Evolutionary conservation across 345 rosid genomes (phyloP).

Genomic region (Boechera retrofracta): DNA sequence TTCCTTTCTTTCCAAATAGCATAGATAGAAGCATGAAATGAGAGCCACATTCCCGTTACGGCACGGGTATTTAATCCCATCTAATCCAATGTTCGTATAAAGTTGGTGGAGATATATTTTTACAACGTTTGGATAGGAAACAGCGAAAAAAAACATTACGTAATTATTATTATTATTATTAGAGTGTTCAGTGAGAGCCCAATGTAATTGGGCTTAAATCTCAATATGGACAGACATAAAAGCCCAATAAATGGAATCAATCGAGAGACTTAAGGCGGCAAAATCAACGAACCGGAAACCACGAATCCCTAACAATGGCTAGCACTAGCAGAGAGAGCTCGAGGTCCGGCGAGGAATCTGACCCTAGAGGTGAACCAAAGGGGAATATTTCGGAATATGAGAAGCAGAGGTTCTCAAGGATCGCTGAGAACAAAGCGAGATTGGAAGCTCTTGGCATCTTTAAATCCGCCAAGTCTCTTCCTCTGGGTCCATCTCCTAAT

Average conservation of each 20-base stretch:
- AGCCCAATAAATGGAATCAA: conserved; percentile 3
- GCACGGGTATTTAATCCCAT: too few species aligned
- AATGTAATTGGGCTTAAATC: neutral
- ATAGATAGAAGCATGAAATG: too few species aligned
- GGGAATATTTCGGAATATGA: conserved; percentile 61
- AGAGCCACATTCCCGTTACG: too few species aligned
- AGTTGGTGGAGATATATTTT: too few species aligned
- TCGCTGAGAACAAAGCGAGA: conserved; percentile 77
- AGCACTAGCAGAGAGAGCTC: conserved; percentile 32
- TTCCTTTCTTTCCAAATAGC: too few species aligned
- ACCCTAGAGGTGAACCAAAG: conserved; percentile 14
- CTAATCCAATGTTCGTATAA: too few species aligned
- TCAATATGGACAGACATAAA: neutral
- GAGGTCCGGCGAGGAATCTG: conserved; percentile 46
- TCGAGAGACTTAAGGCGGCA: conserved; percentile 15
- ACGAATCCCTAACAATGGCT: neutral
- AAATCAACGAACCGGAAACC: neutral
- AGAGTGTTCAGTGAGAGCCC: too few species aligned
- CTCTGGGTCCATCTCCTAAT: conserved; percentile 45
- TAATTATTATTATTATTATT: too few species aligned
- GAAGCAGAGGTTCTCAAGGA: conserved; percentile 72
- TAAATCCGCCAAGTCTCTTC: conserved; percentile 58
- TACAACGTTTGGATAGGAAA: too few species aligned
- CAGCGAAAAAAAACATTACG: too few species aligned
- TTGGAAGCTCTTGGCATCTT: conserved; percentile 82